These are phyloP conservation scores for Sphaerulina musiva DNA, from an alignment of 2,329 filamentous ascomycete species.

Conservation along the genomic window DNA sequence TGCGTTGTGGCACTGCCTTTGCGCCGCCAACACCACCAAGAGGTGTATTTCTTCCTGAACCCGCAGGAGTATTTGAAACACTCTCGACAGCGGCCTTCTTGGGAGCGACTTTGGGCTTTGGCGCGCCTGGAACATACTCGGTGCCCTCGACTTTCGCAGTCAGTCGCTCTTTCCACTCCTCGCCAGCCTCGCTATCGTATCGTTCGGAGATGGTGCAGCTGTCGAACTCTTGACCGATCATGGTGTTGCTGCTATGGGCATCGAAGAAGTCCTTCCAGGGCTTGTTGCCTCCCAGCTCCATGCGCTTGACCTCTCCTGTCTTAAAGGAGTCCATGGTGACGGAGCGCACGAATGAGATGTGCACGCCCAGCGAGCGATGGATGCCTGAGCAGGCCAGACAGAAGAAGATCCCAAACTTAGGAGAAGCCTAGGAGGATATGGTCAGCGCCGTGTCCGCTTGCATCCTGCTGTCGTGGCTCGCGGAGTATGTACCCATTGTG, in stretches of 20 bases:
- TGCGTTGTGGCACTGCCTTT: slow-evolving; percentile 19
- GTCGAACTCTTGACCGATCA: slow-evolving; percentile 58
- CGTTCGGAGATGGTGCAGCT: slow-evolving; percentile 83
- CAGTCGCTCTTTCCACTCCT: slow-evolving; percentile 90
- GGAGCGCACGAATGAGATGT: slow-evolving; percentile 95
- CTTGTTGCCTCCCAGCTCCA: slow-evolving; percentile 87
- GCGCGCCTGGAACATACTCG: slow-evolving; percentile 63
- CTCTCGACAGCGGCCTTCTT: slow-evolving; percentile 26
- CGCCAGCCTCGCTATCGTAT: slow-evolving; percentile 82
- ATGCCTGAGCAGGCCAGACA: slow-evolving; percentile 93
- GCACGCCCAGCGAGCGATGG: slow-evolving; percentile 88
- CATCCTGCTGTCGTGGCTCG: no score
- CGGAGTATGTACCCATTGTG: slow-evolving; percentile 73
- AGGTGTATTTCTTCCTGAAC: slow-evolving; percentile 26
- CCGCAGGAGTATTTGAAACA: slow-evolving; percentile 18
- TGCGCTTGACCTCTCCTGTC: slow-evolving; percentile 80
- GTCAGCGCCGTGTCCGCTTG: no score
- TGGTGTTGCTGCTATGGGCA: slow-evolving; percentile 40
- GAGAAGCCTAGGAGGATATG: slow-evolving; percentile 52
- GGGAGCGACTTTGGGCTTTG: slow-evolving; percentile 15
- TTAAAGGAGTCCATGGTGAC: slow-evolving; percentile 99
- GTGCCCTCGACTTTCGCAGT: slow-evolving; percentile 79
- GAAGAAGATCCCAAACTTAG: slow-evolving; percentile 98
- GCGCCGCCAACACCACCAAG: slow-evolving; percentile 19
- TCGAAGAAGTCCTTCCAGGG: slow-evolving; percentile 86